These are phyloP conservation scores for Caryopteris hybrid DNA, from an alignment of 305 asterid species.

Conservation along the genomic window DNA sequence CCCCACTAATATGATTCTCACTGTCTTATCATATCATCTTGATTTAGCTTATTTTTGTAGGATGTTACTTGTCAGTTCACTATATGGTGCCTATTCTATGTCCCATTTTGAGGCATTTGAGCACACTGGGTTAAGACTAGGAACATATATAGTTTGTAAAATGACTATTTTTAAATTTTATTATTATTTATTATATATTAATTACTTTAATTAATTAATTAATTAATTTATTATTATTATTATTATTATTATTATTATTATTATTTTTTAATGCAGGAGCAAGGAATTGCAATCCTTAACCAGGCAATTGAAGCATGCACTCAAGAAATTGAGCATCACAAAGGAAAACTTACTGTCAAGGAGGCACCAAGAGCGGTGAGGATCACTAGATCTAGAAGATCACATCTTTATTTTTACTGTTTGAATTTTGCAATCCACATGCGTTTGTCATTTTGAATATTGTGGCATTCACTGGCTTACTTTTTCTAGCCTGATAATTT, in stretches of 20 bases:
- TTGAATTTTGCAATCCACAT: background rate
- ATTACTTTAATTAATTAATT: too few species aligned
- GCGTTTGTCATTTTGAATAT: background rate
- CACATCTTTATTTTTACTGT: background rate
- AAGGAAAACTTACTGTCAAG: constrained; percentile 88
- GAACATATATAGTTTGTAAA: background rate
- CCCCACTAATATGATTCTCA: background rate
- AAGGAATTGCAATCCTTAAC: constrained; percentile 76
- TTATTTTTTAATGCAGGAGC: constrained; percentile 57
- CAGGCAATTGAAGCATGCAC: constrained; percentile 90
- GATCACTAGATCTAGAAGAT: constrained; percentile 10
- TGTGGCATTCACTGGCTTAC: background rate
- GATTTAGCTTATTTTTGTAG: background rate
- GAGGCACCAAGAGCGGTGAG: constrained; percentile 95
- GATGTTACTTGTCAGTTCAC: background rate
- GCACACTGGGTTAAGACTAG: background rate
- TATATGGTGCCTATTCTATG: background rate
- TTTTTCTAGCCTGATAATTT: background rate
- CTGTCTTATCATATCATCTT: constrained; percentile 1
- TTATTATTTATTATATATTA: too few species aligned
- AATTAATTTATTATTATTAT: too few species aligned
- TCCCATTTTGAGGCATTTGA: background rate
- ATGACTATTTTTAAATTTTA: too few species aligned
- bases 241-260: too few species aligned
- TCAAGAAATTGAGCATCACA: constrained; percentile 67